Conservation (phyloP, 495 filamentous ascomycete species). For the Penicillium malachiteum region DNA sequence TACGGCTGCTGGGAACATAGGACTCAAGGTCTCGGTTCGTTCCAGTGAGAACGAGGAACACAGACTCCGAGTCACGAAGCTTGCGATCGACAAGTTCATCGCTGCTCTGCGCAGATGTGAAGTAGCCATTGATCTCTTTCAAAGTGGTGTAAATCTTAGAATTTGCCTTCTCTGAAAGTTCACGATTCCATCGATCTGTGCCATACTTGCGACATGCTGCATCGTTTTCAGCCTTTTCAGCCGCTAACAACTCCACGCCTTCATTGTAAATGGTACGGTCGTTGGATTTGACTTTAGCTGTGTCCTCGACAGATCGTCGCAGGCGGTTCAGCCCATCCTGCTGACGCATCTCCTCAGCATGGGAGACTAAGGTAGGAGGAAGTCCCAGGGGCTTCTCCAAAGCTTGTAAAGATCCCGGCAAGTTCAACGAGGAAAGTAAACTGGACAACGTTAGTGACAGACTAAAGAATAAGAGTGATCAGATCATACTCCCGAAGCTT, state of each 20-base stretch:
- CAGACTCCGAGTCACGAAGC: slow-evolving; percentile 68
- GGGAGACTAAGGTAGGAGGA: slow-evolving; percentile 78
- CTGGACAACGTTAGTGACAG: slow-evolving; percentile 30
- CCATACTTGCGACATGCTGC: slow-evolving; percentile 74
- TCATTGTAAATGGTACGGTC: slow-evolving; percentile 77
- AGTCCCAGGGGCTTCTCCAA: slow-evolving; percentile 92
- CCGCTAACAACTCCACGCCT: slow-evolving; percentile 68
- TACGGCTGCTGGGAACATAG: slow-evolving; percentile 82
- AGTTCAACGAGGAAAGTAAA: slow-evolving; percentile 76
- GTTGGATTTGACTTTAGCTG: slow-evolving; percentile 75
- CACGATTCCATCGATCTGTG: slow-evolving; percentile 80
- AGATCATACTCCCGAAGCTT: slow-evolving; percentile 70
- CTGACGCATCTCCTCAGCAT: slow-evolving; percentile 95
- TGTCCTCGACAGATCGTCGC: slow-evolving; percentile 76
- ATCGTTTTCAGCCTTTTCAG: slow-evolving; percentile 83
- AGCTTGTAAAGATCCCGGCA: slow-evolving; percentile 91
- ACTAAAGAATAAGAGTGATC: too few species aligned
- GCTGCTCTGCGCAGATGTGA: slow-evolving; percentile 78
- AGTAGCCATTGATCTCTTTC: slow-evolving; percentile 80
- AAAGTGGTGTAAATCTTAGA: slow-evolving; percentile 73
- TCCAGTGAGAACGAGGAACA: slow-evolving; percentile 71
- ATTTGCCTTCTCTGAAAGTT: slow-evolving; percentile 65
- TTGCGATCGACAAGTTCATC: slow-evolving; percentile 80
- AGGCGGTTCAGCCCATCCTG: slow-evolving; percentile 78
- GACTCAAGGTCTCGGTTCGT: slow-evolving; percentile 78